Conservation (phyloP, 2,329 filamentous ascomycete species). For the Trichoderma atrobrunneum region DNA sequence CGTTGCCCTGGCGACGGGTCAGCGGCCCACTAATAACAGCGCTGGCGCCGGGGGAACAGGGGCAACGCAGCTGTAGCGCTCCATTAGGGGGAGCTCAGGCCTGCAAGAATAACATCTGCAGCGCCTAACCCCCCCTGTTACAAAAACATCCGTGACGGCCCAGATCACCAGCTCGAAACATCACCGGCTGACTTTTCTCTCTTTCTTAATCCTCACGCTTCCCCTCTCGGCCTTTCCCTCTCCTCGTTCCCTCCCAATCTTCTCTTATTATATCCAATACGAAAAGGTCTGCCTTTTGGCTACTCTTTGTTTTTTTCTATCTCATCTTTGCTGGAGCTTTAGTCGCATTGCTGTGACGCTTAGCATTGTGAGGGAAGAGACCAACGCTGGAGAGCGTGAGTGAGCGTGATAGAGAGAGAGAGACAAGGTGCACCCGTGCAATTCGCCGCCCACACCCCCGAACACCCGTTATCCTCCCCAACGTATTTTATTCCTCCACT, state of each 20-base stretch:
- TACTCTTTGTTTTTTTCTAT: background rate
- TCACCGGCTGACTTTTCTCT: constrained; percentile 9
- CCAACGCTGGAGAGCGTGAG: background rate
- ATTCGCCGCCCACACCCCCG: background rate
- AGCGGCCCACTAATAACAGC: constrained; percentile 23
- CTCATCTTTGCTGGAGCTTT: background rate
- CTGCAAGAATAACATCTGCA: constrained; percentile 27
- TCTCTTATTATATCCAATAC: background rate
- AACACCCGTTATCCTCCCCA: constrained; percentile 4
- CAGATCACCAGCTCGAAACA: constrained; percentile 3
- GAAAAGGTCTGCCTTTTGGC: background rate
- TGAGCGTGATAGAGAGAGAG: background rate
- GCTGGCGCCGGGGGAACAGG: constrained; percentile 18
- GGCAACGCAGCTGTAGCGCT: background rate
- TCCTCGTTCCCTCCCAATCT: background rate
- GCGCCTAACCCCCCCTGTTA: constrained; percentile 21
- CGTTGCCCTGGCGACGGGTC: constrained; percentile 26
- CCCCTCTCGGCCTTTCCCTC: background rate
- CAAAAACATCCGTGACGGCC: constrained; percentile 34
- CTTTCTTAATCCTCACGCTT: background rate
- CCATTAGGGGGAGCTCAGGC: background rate
- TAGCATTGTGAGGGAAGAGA: constrained; percentile 1
- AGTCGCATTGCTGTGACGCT: background rate
- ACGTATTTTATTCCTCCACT: background rate
- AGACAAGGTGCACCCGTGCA: background rate